Evolutionary conservation across 306 rosid species (phyloP), one percentile per base, ranked within the genome.

Genomic region (Pyrus bretschneideri): DNA sequence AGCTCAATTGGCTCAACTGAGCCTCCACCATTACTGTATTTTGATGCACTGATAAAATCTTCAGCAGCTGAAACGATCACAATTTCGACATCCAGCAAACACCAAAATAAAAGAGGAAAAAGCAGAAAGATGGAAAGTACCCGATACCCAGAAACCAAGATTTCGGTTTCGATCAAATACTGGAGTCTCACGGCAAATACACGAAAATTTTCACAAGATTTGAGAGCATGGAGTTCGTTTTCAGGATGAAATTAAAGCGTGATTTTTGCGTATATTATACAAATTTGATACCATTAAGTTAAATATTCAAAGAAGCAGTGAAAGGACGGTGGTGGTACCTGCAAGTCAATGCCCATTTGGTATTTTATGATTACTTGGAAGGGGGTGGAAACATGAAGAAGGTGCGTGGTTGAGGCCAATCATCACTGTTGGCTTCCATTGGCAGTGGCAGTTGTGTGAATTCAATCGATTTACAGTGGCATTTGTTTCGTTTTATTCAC

Each of bases 1-100:
- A 75, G 76, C 59, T 55, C 45, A 65, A 57, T 33, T 63, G 86
- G 71, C 44, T 65, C 67, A 75, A 64, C 35, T 45, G 86, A 68
- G 70, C 46, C 67, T 75, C 75, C n/a, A 70, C 21, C 71, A 63
- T 62, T 9, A 51, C 9, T 21, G 42, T 42, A 7, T 70, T 69
- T 38, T 49, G 38, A 62, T 14, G 68, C 76, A 76, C 46, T 66
- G 76, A 44, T 3, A 66, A 72, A 67, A 79, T 9, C 71, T 61
- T 82, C 65, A 71, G 54, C 44, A 29, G 68, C 67, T 46, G 60
- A 49, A 49, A 73, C 9, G n/a, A 81, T 80, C 77, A 76, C 74
- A 75, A 46, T 59, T 30, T 77, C 54, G 18, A 67, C 74, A 68
- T 31, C 69, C 65, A 70, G 30, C 10, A n/a, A 44, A 73, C 30